Conservation (phyloP, 805 yeast genomes). For the Dipodascus geniculatus region DNA sequence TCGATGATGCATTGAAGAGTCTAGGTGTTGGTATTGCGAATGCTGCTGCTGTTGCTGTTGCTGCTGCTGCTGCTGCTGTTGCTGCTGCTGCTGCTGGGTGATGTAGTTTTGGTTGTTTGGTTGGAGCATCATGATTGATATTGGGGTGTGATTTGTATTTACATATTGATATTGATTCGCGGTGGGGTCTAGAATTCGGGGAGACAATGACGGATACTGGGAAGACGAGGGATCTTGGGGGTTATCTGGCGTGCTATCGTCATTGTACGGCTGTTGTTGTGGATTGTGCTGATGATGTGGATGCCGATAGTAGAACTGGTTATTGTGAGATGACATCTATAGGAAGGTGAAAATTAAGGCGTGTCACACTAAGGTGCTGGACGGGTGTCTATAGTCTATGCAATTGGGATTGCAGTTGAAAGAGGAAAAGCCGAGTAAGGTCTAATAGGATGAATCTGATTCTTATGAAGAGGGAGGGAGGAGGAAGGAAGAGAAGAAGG, state of each 20-base stretch:
- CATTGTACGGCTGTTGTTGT: neutral
- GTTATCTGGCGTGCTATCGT: neutral
- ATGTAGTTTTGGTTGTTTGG: neutral
- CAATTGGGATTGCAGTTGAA: neutral
- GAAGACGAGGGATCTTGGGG: neutral
- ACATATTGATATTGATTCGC: neutral
- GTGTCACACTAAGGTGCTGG: neutral
- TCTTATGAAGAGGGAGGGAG: too few species aligned
- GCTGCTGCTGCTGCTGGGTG: neutral
- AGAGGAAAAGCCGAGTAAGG: neutral
- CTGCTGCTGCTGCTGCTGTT: neutral
- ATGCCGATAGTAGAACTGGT: constrained; percentile 1
- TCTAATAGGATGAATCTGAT: too few species aligned
- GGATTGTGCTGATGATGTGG: neutral
- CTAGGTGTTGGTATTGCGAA: neutral
- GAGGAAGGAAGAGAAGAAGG: neutral
- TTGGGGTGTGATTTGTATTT: neutral
- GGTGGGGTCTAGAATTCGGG: neutral
- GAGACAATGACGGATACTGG: neutral
- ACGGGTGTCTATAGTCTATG: neutral
- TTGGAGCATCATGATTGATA: constrained; percentile 1
- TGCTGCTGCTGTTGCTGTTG: neutral
- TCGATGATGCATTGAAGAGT: neutral
- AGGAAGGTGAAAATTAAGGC: neutral
- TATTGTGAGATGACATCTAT: neutral